These are phyloP conservation scores for Sarocladium brachiariae DNA, from an alignment of 2,329 filamentous ascomycete species.

Conservation along the genomic window DNA sequence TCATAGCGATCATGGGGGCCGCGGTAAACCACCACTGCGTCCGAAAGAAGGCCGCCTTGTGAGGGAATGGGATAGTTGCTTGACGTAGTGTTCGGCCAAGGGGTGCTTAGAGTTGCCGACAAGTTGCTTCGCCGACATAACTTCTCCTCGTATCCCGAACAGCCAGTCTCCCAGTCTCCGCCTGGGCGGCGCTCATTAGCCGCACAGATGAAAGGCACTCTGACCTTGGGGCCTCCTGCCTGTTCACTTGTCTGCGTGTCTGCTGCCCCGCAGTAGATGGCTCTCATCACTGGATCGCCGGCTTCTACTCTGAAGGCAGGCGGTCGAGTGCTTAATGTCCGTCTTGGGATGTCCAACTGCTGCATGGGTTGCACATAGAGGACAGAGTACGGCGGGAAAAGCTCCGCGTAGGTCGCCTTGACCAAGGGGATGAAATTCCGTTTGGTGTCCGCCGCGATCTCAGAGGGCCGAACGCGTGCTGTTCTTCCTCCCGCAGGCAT, in stretches of 20 bases:
- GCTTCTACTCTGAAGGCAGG: constrained; percentile 44
- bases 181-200: constrained; percentile 72
- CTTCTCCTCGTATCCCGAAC: constrained; percentile 50
- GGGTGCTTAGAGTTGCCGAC: constrained; percentile 58
- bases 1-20: constrained; percentile 62
- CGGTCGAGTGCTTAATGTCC: constrained; percentile 27
- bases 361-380: constrained; percentile 45
- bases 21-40: constrained; percentile 65
- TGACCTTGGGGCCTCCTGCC: constrained; percentile 25
- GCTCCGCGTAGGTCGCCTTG: constrained; percentile 45
- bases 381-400: constrained; percentile 52
- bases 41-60: constrained; percentile 63
- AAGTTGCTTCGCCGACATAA: constrained; percentile 70
- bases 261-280: constrained; percentile 45
- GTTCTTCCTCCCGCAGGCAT: constrained; percentile 27
- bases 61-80: constrained; percentile 66
- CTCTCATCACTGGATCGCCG: constrained; percentile 54
- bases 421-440: constrained; percentile 61
- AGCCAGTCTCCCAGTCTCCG: constrained; percentile 70
- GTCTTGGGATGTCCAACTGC: constrained; percentile 35
- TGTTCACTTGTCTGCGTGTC: constrained; percentile 32
- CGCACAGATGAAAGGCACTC: constrained; percentile 62
- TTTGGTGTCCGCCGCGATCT: constrained; percentile 69
- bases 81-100: constrained; percentile 40
- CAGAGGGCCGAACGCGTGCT: constrained; percentile 36